phyloP scores from a whole-genome alignment of 345 rosid species.

The Heritiera fomes region DNA sequence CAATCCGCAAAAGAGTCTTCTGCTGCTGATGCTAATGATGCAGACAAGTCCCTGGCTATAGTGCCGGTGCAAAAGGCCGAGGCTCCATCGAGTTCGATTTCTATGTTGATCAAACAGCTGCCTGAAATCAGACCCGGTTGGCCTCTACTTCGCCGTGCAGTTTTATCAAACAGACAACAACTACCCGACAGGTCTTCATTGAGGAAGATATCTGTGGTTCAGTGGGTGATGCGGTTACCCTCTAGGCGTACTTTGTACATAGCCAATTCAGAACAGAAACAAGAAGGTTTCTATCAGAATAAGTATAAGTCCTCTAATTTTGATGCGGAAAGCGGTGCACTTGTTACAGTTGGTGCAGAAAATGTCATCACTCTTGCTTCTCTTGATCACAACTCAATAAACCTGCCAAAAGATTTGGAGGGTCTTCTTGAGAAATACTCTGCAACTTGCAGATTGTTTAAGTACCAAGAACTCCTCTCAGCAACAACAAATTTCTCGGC shows the following conservation, averaged over 20 bases:
- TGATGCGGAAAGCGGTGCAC: slow-evolving; percentile 57
- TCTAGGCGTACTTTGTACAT: slow-evolving; percentile 41
- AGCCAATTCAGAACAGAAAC: slow-evolving; percentile 43
- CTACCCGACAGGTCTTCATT: slow-evolving; percentile 38
- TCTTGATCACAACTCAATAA: slow-evolving; percentile 35
- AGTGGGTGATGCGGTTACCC: slow-evolving; percentile 67
- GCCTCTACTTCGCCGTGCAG: slow-evolving; percentile 70
- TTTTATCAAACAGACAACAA: slow-evolving; percentile 30
- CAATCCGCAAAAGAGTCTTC: slow-evolving; percentile 30
- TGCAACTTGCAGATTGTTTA: slow-evolving; percentile 71
- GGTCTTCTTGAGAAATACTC: slow-evolving; percentile 70
- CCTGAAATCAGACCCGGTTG: slow-evolving; percentile 78
- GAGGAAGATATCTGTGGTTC: slow-evolving; percentile 67
- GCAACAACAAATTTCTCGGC: slow-evolving; percentile 70
- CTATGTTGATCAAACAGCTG: slow-evolving; percentile 45
- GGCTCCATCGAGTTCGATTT: slow-evolving; percentile 39
- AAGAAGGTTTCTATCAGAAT: slow-evolving; percentile 23
- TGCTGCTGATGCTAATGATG: slow-evolving; percentile 27
- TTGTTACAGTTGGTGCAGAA: slow-evolving; percentile 45
- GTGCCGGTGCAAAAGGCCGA: slow-evolving; percentile 48
- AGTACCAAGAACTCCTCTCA: slow-evolving; percentile 65
- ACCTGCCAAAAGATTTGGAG: slow-evolving; percentile 57
- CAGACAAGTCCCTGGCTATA: slow-evolving; percentile 53
- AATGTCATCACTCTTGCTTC: slow-evolving; percentile 26
- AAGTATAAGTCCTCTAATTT: slow-evolving; percentile 34